phyloP scores from a whole-genome alignment of 208 protist species.

The Crithidia thermophila region DNA sequence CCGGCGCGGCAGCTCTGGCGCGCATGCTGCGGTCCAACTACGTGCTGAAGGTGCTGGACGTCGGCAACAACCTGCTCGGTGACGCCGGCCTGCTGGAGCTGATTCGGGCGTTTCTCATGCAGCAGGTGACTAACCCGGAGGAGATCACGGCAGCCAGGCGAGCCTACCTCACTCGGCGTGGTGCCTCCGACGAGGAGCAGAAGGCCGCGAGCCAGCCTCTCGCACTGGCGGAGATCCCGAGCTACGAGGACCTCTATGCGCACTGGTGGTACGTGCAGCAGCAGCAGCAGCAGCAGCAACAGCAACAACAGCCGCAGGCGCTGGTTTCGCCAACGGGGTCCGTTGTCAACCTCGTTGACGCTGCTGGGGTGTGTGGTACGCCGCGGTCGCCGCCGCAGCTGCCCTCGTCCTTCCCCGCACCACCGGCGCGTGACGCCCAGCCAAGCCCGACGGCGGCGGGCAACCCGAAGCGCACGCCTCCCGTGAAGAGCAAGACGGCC shows the following conservation, averaged over 20 bases:
- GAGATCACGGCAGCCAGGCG: slow-evolving; percentile 50
- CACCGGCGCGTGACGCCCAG: slow-evolving; percentile 18
- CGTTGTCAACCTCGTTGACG: background rate
- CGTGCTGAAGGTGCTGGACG: slow-evolving; percentile 72
- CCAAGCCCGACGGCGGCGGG: slow-evolving; percentile 20
- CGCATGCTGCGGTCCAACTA: slow-evolving; percentile 58
- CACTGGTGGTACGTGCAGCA: slow-evolving; percentile 50
- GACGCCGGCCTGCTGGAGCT: slow-evolving; percentile 72
- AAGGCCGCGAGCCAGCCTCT: slow-evolving; percentile 34
- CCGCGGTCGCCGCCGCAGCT: background rate
- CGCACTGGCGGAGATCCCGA: slow-evolving; percentile 43
- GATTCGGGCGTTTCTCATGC: slow-evolving; percentile 69
- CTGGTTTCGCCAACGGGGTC: background rate
- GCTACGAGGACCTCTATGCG: slow-evolving; percentile 79
- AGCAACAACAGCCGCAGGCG: slow-evolving; percentile 2
- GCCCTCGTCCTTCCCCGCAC: background rate
- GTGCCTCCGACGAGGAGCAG: slow-evolving; percentile 59
- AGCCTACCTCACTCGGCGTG: slow-evolving; percentile 48
- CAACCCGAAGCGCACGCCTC: slow-evolving; percentile 24
- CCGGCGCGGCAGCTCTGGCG: slow-evolving; percentile 60
- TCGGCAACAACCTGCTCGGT: slow-evolving; percentile 82
- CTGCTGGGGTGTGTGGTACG: background rate
- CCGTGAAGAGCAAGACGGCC: slow-evolving; percentile 18
- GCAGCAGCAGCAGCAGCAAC: slow-evolving; percentile 16
- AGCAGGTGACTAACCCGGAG: slow-evolving; percentile 54